Base-by-base conservation (phyloP, 2,329 filamentous ascomycete species). In the Trichoderma hamatum region DNA sequence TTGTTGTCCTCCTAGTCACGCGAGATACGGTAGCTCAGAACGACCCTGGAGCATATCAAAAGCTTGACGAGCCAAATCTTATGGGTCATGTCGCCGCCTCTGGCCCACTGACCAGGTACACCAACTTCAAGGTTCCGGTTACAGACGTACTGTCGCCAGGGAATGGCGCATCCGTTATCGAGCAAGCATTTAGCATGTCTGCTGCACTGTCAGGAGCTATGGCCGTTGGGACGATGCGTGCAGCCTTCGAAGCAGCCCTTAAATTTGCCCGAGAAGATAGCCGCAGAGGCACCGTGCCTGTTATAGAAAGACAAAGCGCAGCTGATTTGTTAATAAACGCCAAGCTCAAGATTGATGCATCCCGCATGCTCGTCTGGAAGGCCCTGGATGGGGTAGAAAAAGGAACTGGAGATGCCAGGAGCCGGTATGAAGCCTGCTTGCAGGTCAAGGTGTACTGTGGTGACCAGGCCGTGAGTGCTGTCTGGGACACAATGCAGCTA, bases 401-500 rank as follows among this genome's bases (percentile, higher is more conserved):
- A 9, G 60, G 26, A 52, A 52, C 43, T 19, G 60, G 60, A 13
- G 19, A 51, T 9, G 60, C 51, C 46, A 62, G n/a, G 10, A 62
- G 60, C 46, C 28, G 60, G 36, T 62, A 62, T 26, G 60, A 62
- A 51, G 60, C 60, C 6, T 62, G 60, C n/a, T 34, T 62, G 28
- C 60, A 62, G n/a, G 60, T 43, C 30, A 62, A 62, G 19, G n/a
- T 62, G 10, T 62, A 62, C 21, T 62, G 60, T 11, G 26, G 28
- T 34, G 60, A 62, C 5, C 60, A 62, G 21, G 60, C 60, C 5
- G 60, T 62, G 13, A 34, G 28, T 36, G 43, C 60, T 26, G 60
- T 62, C 28, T 62, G 60, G 60, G 60, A 62, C 28, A 62, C 60
- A 11, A 62, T 62, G 60, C 60, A 62, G 43, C 26, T 62, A 7